Conservation (phyloP, 2,329 filamentous ascomycete genomes). For the Acarospora socialis region DNA sequence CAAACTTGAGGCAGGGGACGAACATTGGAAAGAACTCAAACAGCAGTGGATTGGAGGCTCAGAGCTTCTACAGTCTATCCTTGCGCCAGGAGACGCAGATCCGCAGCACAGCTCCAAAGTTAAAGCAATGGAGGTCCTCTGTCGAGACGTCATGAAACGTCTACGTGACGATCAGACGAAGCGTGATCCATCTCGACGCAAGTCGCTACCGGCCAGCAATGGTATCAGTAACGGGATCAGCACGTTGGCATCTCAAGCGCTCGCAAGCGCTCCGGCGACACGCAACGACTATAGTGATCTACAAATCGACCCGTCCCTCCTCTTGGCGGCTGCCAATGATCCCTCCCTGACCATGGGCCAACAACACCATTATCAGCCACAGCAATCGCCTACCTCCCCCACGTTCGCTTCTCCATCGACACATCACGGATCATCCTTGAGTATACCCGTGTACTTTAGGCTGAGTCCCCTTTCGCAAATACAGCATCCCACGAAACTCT, state of each 20-base stretch:
- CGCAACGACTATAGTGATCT: conserved; percentile 33
- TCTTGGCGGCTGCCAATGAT: conserved; percentile 41
- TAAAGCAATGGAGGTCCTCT: conserved; percentile 55
- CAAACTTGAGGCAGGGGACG: conserved; percentile 56
- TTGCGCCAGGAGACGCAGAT: conserved; percentile 38
- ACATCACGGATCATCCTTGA: conserved; percentile 10
- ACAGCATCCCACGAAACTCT: conserved; percentile 38
- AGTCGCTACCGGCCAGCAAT: conserved; percentile 14
- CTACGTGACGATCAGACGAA: conserved; percentile 52
- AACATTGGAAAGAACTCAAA: conserved; percentile 59
- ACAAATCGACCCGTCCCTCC: conserved; percentile 49
- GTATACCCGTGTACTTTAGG: conserved; percentile 54
- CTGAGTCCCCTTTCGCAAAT: conserved; percentile 50
- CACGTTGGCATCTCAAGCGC: conserved; percentile 29
- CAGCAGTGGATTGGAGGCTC: conserved; percentile 50
- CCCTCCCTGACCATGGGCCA: conserved; percentile 25
- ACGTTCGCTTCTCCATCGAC: conserved; percentile 1
- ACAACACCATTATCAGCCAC: conserved; percentile 25
- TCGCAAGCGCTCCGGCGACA: conserved; percentile 26
- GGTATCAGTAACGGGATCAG: conserved; percentile 28
- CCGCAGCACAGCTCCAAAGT: conserved; percentile 41
- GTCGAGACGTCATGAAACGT: conserved; percentile 64
- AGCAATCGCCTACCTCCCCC: conserved; percentile 23
- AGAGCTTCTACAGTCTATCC: conserved; percentile 38
- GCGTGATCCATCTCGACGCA: conserved; percentile 35